These are phyloP conservation scores for Chytridium lagenaria DNA, from an alignment of 371 early-diverging fungal species.

Conservation along the genomic window DNA sequence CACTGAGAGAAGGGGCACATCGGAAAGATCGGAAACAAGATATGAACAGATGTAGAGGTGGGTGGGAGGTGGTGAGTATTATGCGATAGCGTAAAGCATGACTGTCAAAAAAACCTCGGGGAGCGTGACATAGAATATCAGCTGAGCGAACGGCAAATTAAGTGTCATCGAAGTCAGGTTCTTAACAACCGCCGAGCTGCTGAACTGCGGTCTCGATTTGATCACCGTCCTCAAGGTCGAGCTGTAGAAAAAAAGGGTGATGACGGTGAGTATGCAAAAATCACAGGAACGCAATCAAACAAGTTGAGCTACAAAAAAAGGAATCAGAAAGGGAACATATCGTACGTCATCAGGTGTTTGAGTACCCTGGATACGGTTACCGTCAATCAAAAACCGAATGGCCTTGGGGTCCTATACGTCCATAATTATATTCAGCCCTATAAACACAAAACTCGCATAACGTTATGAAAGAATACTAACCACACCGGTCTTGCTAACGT, in stretches of 20 bases:
- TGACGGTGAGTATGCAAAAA: too few relatives aligned
- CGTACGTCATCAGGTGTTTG: conserved; percentile 84
- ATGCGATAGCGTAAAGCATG: too few relatives aligned
- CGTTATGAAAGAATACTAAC: conserved; percentile 21
- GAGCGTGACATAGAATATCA: too few relatives aligned
- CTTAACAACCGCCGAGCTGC: conserved; percentile 80
- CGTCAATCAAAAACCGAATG: conserved; percentile 90
- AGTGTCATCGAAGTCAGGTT: too few relatives aligned
- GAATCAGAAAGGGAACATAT: conserved; percentile 6
- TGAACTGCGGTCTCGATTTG: conserved; percentile 91
- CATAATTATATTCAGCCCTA: conserved; percentile 15
- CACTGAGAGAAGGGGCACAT: too few relatives aligned
- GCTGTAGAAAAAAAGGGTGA: conserved; percentile 60
- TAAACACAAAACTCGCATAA: conserved; percentile 6
- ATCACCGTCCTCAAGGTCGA: conserved; percentile 95
- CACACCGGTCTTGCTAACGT: conserved; percentile 49
- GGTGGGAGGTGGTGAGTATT: too few relatives aligned
- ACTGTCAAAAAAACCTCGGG: too few relatives aligned
- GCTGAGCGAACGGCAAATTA: too few relatives aligned
- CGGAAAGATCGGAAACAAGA: too few relatives aligned
- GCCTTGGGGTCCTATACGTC: conserved; percentile 64
- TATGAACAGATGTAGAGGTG: too few relatives aligned
- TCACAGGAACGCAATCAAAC: not conserved
- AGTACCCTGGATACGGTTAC: conserved; percentile 74
- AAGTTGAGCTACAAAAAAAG: not conserved